These are phyloP conservation scores for Alisma plantagoaquatica DNA, from an alignment of 106 monocot species.

Conservation along the genomic window DNA sequence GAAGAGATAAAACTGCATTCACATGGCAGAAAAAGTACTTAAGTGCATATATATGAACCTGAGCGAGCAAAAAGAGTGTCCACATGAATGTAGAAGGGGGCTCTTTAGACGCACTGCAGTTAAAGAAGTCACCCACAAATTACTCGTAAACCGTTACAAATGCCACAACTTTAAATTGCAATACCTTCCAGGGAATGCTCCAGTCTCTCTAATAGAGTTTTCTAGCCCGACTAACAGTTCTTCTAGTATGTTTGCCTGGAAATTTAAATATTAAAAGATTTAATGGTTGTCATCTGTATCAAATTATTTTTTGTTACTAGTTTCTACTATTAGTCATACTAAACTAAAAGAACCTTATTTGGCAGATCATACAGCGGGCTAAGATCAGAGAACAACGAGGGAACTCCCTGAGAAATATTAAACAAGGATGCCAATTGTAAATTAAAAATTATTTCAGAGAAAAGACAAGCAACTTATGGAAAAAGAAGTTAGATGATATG, in stretches of 20 bases:
- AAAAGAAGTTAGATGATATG: neutral
- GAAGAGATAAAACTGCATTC: too few relatives aligned
- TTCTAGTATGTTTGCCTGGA: conserved; percentile 73
- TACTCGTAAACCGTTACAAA: too few relatives aligned
- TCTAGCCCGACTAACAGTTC: conserved; percentile 69
- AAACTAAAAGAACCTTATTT: conserved; percentile 49
- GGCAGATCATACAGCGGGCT: conserved; percentile 74
- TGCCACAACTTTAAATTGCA: too few relatives aligned
- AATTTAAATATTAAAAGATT: too few relatives aligned
- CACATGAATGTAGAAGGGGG: conserved; percentile 96
- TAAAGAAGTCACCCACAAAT: conserved; percentile 7
- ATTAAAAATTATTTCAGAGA: too few relatives aligned
- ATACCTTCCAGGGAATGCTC: conserved; percentile 76
- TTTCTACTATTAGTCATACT: too few relatives aligned
- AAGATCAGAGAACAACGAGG: conserved; percentile 92
- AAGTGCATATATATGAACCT: too few relatives aligned
- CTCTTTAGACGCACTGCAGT: conserved; percentile 56
- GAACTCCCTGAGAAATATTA: conserved; percentile 76
- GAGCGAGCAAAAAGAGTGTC: conserved; percentile 82
- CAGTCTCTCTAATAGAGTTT: conserved; percentile 55
- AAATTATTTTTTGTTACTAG: too few relatives aligned
- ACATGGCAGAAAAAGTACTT: too few relatives aligned
- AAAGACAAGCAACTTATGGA: neutral
- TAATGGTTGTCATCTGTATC: too few relatives aligned
- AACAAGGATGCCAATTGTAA: too few relatives aligned